Percentiles rank a stretch among this genome's conserved stretches.
phyloP scores from a whole-genome alignment of 2,329 filamentous ascomycete genomes.

The Microdochium trichocladiopsis region DNA sequence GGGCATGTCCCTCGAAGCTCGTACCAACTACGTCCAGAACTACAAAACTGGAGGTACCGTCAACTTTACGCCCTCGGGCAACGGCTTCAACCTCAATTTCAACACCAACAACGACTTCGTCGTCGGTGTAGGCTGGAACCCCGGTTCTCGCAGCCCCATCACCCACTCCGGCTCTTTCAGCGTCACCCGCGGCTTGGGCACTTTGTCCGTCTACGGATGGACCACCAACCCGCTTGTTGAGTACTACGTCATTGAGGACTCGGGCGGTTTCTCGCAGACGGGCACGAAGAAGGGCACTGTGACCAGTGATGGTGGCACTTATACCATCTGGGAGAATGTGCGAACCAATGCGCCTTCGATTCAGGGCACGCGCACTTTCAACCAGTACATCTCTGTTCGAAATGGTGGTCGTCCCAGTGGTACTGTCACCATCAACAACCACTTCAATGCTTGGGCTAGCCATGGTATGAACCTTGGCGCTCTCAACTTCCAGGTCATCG shows the following conservation, averaged over 20 bases:
- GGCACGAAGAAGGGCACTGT: constrained; percentile 20
- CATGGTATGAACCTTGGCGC: constrained; percentile 17
- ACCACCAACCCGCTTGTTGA: constrained; percentile 27
- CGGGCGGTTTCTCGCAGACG: constrained; percentile 21
- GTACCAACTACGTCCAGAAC: not conserved
- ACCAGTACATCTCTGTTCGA: constrained; percentile 44
- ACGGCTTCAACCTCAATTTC: not conserved
- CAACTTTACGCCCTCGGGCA: not conserved
- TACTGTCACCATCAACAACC: constrained; percentile 20
- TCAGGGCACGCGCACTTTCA: constrained; percentile 36
- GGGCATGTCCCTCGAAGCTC: not conserved
- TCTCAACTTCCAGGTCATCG: constrained; percentile 23
- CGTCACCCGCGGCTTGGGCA: constrained; percentile 39
- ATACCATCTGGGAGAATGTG: constrained; percentile 26
- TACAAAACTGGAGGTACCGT: not conserved
- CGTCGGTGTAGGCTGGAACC: constrained; percentile 42
- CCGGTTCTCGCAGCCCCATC: constrained; percentile 19
- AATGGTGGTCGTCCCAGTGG: constrained; percentile 36
- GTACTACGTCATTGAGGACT: constrained; percentile 30
- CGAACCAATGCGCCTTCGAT: constrained; percentile 34
- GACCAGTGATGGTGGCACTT: constrained; percentile 22
- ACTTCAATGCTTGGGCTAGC: constrained; percentile 21
- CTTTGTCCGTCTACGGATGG: constrained; percentile 35
- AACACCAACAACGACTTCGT: constrained; percentile 28
- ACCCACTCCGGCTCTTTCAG: constrained; percentile 37